Conservation (phyloP, 2,329 filamentous ascomycete species). For the Hymenoscyphus occultus region DNA sequence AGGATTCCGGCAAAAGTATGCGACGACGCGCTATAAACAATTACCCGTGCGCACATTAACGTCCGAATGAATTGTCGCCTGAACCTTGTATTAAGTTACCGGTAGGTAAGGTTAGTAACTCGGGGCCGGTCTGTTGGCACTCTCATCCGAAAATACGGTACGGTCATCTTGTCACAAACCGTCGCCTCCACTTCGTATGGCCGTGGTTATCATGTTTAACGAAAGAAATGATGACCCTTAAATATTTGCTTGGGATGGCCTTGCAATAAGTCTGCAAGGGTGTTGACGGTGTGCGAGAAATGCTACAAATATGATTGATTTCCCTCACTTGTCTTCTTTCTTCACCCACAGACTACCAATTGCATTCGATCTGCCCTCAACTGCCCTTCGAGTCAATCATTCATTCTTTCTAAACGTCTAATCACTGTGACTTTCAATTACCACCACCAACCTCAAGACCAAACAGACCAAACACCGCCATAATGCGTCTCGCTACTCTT, state of each 20-base stretch:
- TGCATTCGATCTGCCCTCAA: neutral
- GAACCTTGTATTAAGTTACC: neutral
- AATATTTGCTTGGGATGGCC: neutral
- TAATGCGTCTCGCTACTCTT: neutral
- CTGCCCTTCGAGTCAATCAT: neutral
- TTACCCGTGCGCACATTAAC: neutral
- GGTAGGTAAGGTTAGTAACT: neutral
- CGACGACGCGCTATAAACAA: neutral
- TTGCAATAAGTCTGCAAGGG: neutral
- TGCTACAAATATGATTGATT: neutral
- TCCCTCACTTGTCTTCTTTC: neutral
- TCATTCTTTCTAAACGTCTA: neutral
- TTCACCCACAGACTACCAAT: slow-evolving; percentile 2
- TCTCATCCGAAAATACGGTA: neutral
- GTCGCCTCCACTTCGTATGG: neutral
- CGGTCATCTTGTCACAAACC: neutral
- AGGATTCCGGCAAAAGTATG: neutral
- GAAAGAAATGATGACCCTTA: neutral
- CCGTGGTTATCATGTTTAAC: neutral
- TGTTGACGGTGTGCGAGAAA: neutral
- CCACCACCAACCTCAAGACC: neutral
- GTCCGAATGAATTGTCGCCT: neutral
- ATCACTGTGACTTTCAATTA: neutral
- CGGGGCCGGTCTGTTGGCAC: neutral
- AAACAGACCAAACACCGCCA: neutral